Evolutionary conservation across 176 grass and related monocot genomes (phyloP).

Genomic region (Lolium multiflorum): DNA sequence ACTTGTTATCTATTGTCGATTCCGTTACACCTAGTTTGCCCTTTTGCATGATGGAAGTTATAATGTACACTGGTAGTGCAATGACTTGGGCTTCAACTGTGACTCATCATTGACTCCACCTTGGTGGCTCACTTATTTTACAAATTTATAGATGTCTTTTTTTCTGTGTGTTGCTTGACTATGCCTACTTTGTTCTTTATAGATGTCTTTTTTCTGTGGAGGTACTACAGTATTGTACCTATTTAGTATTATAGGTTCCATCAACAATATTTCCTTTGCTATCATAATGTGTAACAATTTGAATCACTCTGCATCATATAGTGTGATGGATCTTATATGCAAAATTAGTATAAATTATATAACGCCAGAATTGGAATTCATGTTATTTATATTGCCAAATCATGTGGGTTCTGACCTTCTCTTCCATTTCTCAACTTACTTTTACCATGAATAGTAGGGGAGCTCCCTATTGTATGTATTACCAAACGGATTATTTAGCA

Average conservation of each 20-base stretch:
- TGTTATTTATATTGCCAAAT: neutral
- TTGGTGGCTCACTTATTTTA: neutral
- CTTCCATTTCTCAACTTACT: neutral
- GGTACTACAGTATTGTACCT: constrained; percentile 20
- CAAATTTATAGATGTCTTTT: neutral
- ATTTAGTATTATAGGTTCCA: constrained; percentile 12
- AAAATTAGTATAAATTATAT: neutral
- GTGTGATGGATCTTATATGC: neutral
- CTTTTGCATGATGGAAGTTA: neutral
- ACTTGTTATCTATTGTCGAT: neutral
- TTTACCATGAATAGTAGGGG: no score
- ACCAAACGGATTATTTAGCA: no score
- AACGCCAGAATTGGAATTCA: neutral
- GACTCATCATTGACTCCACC: neutral
- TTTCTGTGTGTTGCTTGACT: neutral
- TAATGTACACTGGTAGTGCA: neutral
- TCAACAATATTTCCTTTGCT: constrained; percentile 8
- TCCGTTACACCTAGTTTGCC: neutral
- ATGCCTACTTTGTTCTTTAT: neutral
- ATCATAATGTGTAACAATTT: neutral
- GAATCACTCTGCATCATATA: neutral
- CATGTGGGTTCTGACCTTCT: neutral
- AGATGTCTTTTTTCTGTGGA: neutral
- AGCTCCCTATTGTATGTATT: no score
- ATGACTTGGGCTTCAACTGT: neutral